These are phyloP conservation scores for Aspergillus pseudoterreus DNA, from an alignment of 2,329 filamentous ascomycete species.

Conservation along the genomic window DNA sequence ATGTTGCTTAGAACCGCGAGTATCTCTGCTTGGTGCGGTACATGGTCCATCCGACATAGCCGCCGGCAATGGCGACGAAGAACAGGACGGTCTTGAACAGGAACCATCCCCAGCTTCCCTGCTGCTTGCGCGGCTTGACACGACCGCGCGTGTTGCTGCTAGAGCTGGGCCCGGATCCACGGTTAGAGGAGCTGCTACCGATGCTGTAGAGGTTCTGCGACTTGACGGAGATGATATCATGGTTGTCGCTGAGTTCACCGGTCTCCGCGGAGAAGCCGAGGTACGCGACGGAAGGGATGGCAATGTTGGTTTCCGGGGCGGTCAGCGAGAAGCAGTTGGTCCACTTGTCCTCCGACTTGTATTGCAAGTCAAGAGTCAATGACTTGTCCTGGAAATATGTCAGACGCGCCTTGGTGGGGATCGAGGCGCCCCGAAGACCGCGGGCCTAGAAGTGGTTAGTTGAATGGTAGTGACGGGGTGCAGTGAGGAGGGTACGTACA, in stretches of 20 bases:
- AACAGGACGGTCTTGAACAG: slow-evolving; percentile 81
- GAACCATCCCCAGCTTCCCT: slow-evolving; percentile 63
- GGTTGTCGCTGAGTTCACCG: slow-evolving; percentile 93
- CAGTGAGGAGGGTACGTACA: slow-evolving; percentile 39
- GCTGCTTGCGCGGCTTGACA: slow-evolving; percentile 21
- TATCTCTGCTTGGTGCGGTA: slow-evolving; percentile 64
- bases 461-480: no score
- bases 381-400: slow-evolving; percentile 97
- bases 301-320: slow-evolving; percentile 60
- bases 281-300: slow-evolving; percentile 71
- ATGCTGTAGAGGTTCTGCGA: slow-evolving; percentile 81
- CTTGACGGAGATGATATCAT: slow-evolving; percentile 86
- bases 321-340: slow-evolving; percentile 75
- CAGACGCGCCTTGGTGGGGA: slow-evolving; percentile 80
- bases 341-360: slow-evolving; percentile 88
- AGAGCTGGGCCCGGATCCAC: slow-evolving; percentile 1
- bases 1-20: slow-evolving; percentile 28
- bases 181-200: slow-evolving; percentile 21
- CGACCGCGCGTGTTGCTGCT: slow-evolving; percentile 20
- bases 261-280: slow-evolving; percentile 71
- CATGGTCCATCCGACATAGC: slow-evolving; percentile 79
- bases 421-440: slow-evolving; percentile 73
- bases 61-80: slow-evolving; percentile 64
- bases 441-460: slow-evolving; percentile 55
- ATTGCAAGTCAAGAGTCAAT: slow-evolving; percentile 86